Evolutionary conservation across 495 filamentous ascomycete genomes (phyloP).

Genomic region (Podospora tetraspora): DNA sequence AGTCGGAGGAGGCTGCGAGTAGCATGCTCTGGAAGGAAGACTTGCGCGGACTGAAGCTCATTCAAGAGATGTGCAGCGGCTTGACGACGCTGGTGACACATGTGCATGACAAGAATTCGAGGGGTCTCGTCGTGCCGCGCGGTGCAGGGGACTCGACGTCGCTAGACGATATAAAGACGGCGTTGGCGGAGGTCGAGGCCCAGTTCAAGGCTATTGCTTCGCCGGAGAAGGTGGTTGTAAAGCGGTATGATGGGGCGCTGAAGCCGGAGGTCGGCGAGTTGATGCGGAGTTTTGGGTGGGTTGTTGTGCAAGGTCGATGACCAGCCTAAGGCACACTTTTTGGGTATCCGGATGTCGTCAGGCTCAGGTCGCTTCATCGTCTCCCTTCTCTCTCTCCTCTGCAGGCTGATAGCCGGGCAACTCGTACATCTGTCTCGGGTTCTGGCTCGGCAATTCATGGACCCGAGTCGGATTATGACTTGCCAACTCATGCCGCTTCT

Average conservation of each 20-base stretch:
- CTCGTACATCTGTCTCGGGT: too few species aligned
- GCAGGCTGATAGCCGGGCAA: too few species aligned
- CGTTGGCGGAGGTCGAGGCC: neutral
- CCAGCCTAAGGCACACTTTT: too few species aligned
- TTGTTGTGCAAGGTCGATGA: neutral
- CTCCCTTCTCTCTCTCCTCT: too few species aligned
- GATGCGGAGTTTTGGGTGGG: slow-evolving; percentile 2
- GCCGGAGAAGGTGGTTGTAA: neutral
- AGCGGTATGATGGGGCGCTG: neutral
- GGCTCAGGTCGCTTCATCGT: too few species aligned
- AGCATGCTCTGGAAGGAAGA: neutral
- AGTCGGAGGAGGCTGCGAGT: neutral
- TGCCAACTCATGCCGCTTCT: too few species aligned
- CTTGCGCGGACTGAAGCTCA: neutral
- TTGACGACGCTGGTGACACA: neutral
- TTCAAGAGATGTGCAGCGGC: neutral
- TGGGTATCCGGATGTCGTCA: too few species aligned
- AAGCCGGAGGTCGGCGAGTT: neutral
- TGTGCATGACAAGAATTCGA: neutral
- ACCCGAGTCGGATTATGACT: too few species aligned
- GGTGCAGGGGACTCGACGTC: neutral
- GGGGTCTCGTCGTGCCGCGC: neutral
- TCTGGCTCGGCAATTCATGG: neutral
- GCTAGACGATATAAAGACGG: neutral
- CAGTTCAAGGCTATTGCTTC: slow-evolving; percentile 3